These are phyloP conservation scores for Mytilinidion resinicola DNA, from an alignment of 495 filamentous ascomycete genomes.

Conservation along the genomic window DNA sequence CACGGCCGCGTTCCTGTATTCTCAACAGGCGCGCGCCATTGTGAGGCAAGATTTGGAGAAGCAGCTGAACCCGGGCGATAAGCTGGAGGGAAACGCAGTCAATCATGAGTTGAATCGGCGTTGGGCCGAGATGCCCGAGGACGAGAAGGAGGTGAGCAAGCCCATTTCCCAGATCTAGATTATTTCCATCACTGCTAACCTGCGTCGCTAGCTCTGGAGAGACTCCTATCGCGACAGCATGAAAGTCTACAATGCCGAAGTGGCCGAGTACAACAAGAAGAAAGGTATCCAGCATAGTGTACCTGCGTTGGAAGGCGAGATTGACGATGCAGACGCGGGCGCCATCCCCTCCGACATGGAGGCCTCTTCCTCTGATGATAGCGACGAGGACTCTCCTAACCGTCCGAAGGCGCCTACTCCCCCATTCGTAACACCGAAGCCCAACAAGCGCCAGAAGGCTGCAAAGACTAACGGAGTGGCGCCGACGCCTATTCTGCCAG, in stretches of 20 bases:
- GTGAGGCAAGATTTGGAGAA: conserved; percentile 71
- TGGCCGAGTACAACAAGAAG: conserved; percentile 9
- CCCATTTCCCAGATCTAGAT: background rate
- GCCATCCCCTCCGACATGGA: conserved; percentile 21
- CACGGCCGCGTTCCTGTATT: conserved; percentile 91
- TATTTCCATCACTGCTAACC: conserved; percentile 9
- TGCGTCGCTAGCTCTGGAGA: conserved; percentile 13
- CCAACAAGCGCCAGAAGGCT: conserved; percentile 27
- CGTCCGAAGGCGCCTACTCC: conserved; percentile 18
- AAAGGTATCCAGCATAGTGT: background rate
- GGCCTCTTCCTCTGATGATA: conserved; percentile 6
- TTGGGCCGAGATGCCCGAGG: conserved; percentile 67
- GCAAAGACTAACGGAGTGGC: conserved; percentile 2
- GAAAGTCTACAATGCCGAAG: conserved; percentile 13
- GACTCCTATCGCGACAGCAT: conserved; percentile 20
- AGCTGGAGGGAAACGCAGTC: conserved; percentile 48
- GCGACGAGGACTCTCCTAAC: conserved; percentile 2
- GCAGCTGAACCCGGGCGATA: conserved; percentile 65
- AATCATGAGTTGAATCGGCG: conserved; percentile 63
- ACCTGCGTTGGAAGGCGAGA: conserved; percentile 13
- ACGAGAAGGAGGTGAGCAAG: conserved; percentile 64
- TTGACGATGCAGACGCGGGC: conserved; percentile 24
- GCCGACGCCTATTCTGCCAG: background rate
- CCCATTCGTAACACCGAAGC: conserved; percentile 9
- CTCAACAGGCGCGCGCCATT: conserved; percentile 69